These are phyloP conservation scores for Candida neerlandica DNA, from an alignment of 1,139 yeast species.

Conservation along the genomic window DNA sequence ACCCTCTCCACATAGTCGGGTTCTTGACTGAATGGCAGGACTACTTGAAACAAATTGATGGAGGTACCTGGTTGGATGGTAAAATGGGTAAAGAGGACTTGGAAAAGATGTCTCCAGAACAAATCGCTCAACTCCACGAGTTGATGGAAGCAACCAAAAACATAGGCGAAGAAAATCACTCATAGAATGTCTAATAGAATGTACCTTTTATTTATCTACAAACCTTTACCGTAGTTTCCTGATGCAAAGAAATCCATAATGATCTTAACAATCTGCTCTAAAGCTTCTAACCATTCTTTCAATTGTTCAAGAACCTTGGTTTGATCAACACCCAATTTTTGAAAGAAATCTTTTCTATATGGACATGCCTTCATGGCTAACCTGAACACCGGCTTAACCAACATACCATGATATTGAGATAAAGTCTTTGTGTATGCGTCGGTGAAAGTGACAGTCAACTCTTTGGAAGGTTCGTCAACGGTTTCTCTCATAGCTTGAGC, in stretches of 20 bases:
- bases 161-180: constrained; percentile 30
- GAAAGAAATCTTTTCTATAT: constrained; percentile 82
- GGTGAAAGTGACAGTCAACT: constrained; percentile 76
- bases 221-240: constrained; percentile 89
- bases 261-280: constrained; percentile 71
- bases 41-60: constrained; percentile 70
- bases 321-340: constrained; percentile 74
- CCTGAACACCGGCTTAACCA: constrained; percentile 84
- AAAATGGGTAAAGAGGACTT: constrained; percentile 66
- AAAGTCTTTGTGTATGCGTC: constrained; percentile 80
- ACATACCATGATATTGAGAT: constrained; percentile 77
- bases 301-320: constrained; percentile 67
- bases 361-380: constrained; percentile 97
- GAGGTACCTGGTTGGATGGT: constrained; percentile 76
- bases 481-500: constrained; percentile 87
- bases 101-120: constrained; percentile 88
- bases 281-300: constrained; percentile 71
- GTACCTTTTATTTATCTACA: constrained; percentile 46
- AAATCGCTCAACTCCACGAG: constrained; percentile 71
- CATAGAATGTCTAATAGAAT: not conserved
- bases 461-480: constrained; percentile 59
- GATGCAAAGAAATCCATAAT: constrained; percentile 74
- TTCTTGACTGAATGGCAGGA: constrained; percentile 95
- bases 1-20: constrained; percentile 92
- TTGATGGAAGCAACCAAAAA: constrained; percentile 53